A percentile compares a stretch with the other conserved stretches of the same genome.
These are phyloP conservation scores for Acer yangbiense DNA, from an alignment of 345 rosid genomes.

Conservation along the genomic window DNA sequence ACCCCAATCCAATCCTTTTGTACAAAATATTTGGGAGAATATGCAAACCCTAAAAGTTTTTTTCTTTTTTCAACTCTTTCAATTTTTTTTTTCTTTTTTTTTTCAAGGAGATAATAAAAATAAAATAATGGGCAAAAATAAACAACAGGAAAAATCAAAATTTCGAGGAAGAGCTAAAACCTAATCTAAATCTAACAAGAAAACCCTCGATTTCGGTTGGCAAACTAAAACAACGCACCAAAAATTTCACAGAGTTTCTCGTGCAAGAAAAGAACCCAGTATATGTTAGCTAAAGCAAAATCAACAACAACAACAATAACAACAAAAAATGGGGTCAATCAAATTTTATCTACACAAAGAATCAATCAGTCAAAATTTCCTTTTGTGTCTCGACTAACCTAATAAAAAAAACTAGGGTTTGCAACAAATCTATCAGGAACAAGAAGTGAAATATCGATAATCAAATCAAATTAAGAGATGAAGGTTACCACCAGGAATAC, in stretches of 20 bases:
- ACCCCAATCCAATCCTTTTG: conserved; percentile 21
- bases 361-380: conserved; percentile 1
- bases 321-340: background rate
- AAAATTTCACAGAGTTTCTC: conserved; percentile 47
- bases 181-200: conserved; percentile 25
- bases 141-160: background rate
- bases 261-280: conserved; percentile 8
- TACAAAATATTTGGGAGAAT: conserved; percentile 19
- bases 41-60: conserved; percentile 26
- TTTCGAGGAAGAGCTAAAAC: conserved; percentile 16
- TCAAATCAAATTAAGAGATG: conserved; percentile 1
- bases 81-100: conserved; percentile 12
- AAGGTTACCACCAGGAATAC: conserved; percentile 15
- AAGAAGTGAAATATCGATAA: conserved; percentile 17
- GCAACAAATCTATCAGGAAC: conserved; percentile 15
- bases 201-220: conserved; percentile 48
- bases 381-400: background rate
- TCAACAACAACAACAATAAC: background rate
- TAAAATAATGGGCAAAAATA: background rate
- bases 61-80: background rate
- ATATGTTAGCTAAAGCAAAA: background rate
- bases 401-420: conserved; percentile 25
- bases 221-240: conserved; percentile 50
- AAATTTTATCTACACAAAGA: conserved; percentile 15
- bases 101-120: background rate